Percentiles rank a stretch among this genome's conserved stretches.
These are phyloP conservation scores for Lachnellula arida DNA, from an alignment of 2,329 filamentous ascomycete genomes.

Conservation along the genomic window DNA sequence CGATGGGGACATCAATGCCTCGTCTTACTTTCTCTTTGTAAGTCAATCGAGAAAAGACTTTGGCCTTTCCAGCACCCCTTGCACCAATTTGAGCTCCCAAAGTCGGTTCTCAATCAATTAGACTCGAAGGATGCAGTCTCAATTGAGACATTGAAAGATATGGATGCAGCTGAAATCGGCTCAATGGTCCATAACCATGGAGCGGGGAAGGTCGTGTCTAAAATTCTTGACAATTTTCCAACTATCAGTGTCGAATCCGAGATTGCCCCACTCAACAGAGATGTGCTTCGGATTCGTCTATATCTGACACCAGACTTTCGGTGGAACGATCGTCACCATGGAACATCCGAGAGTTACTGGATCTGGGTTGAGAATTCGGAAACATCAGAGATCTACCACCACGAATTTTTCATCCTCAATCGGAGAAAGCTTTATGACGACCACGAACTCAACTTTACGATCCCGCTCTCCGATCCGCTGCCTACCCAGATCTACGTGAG, in stretches of 20 bases:
- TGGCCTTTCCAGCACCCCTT: constrained; percentile 96
- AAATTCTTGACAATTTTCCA: constrained; percentile 84
- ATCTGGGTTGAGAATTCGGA: constrained; percentile 99
- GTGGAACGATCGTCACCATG: constrained; percentile 93
- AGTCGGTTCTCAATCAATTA: constrained; percentile 75
- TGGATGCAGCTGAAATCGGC: constrained; percentile 89
- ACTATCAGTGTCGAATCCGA: constrained; percentile 87
- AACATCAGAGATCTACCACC: constrained; percentile 94
- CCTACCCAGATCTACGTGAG: constrained; percentile 95
- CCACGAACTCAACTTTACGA: constrained; percentile 98
- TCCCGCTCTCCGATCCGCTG: constrained; percentile 86
- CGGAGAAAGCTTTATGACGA: constrained; percentile 87
- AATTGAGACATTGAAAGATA: constrained; percentile 82
- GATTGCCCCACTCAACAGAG: constrained; percentile 90
- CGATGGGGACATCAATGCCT: constrained; percentile 95
- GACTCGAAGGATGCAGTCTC: constrained; percentile 74
- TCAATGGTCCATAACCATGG: constrained; percentile 84
- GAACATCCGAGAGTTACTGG: constrained; percentile 94
- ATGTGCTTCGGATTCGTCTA: constrained; percentile 87
- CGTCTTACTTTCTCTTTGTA: constrained; percentile 84
- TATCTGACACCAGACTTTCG: constrained; percentile 82
- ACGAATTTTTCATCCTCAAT: constrained; percentile 93
- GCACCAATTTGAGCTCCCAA: constrained; percentile 87
- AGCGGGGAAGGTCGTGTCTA: constrained; percentile 77
- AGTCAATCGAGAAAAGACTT: constrained; percentile 92